Base-by-base conservation (phyloP, 2,329 filamentous ascomycete genomes). In the Pochonia chlamydosporia region DNA sequence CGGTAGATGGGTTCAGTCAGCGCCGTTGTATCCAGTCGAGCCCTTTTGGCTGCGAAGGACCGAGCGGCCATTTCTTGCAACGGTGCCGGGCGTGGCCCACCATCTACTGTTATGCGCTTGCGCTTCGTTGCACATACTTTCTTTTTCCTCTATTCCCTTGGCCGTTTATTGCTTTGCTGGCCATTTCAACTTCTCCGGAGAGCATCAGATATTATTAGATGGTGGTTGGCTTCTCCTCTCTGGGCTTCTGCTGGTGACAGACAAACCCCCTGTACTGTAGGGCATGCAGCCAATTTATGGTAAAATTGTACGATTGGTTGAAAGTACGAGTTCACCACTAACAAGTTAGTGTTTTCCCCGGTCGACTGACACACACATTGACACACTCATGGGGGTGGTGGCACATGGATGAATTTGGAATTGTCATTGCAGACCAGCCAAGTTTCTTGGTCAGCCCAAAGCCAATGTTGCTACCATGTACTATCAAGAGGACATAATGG, bases 251-350 rank as follows among this genome's bases (percentile, higher is more conserved):
- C 5, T 28, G 14, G 14, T 26, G 39, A 41, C 13, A 11, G 7
- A 28, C 18, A n/a, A 25, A 41, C 11, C 23, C 39, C 39, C 18
- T 26, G 39, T 41, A 18, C 24, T 26, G 39, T 18, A 21, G 8
- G 9, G 37, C 24, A 20, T 40, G 28, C 25, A 26, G 20, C 46
- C 20, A 28, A n/a, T 21, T 33, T 40, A 28, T 28, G 18, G 41
- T 42, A 44, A 26, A 35, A 33, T 25, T 18, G 23, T 24, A 48
- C 41, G 41, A 48, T 48, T 44, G 46, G 40, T 20, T 39, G 20
- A 8, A 7, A 26, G 14, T 28, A 14, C 25, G 21, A 41, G 39
- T 18, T 28, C n/a, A 20, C 24, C 23, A 41, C 26, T 5, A 26
- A 25, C 14, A 6, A 46, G 18, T 33, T 26, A n/a, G n/a, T 24